These are phyloP conservation scores for Phaffia australis DNA, from an alignment of 768 basidiomycete genomes.

Conservation along the genomic window DNA sequence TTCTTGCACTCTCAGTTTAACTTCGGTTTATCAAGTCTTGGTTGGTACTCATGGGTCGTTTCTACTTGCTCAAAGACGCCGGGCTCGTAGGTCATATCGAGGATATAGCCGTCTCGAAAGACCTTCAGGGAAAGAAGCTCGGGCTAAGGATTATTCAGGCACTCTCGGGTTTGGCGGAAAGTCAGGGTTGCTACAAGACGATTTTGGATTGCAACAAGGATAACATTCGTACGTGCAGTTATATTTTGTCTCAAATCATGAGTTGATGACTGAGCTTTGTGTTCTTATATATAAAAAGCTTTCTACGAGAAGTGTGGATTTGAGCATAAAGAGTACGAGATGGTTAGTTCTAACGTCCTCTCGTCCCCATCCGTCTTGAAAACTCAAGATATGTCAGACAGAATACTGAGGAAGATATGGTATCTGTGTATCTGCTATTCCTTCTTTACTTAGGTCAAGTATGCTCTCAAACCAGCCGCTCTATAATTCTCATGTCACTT, in stretches of 20 bases:
- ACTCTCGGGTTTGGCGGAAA: conserved; percentile 71
- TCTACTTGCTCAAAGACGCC: conserved; percentile 40
- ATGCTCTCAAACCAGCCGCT: too few relatives aligned
- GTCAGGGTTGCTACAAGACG: conserved; percentile 80
- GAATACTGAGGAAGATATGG: too few relatives aligned
- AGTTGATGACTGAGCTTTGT: conserved; percentile 1
- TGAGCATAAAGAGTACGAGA: conserved; percentile 81
- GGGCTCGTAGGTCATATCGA: conserved; percentile 91
- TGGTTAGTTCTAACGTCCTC: conserved; percentile 47
- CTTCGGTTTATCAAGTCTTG: not conserved
- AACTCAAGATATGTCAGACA: too few relatives aligned
- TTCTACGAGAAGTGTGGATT: conserved; percentile 97
- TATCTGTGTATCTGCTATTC: too few relatives aligned
- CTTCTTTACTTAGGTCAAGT: too few relatives aligned
- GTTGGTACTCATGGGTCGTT: not conserved
- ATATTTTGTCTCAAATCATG: not conserved
- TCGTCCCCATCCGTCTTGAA: not conserved
- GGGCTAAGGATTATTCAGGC: conserved; percentile 79
- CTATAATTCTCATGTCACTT: too few relatives aligned
- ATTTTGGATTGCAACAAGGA: conserved; percentile 86
- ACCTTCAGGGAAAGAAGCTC: conserved; percentile 81
- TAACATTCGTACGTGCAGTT: conserved; percentile 70
- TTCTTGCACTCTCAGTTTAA: not conserved
- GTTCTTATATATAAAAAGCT: conserved; percentile 43
- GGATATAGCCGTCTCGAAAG: conserved; percentile 86